phyloP scores from a whole-genome alignment of 495 filamentous ascomycete genomes.

The Hypoxylon fuscum region DNA sequence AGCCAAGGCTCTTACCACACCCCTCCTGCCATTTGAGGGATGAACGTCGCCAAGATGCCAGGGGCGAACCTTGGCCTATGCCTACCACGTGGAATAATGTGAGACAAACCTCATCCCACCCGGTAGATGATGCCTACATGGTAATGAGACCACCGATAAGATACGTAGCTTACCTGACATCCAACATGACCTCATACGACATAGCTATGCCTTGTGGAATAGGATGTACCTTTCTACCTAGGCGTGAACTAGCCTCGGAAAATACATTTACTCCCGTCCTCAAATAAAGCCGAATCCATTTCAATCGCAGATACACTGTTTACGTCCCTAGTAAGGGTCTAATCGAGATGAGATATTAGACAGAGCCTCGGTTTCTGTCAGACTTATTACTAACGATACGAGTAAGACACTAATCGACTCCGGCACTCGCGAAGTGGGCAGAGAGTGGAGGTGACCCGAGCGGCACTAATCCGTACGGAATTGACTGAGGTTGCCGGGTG shows the following conservation, averaged over 20 bases:
- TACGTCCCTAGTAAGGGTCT: neutral
- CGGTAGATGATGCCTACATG: neutral
- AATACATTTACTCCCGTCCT: neutral
- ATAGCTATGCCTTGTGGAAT: too few species aligned
- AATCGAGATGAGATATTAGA: neutral
- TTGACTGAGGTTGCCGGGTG: neutral
- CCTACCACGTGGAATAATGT: conserved; percentile 3
- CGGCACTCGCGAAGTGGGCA: neutral
- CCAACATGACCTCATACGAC: neutral
- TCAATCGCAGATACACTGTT: neutral
- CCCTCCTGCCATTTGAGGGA: neutral
- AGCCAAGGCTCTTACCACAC: neutral
- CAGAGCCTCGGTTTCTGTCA: neutral
- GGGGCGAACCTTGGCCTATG: neutral
- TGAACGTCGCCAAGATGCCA: neutral
- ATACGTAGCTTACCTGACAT: neutral
- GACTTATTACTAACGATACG: neutral
- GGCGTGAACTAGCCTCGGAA: neutral
- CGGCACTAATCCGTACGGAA: neutral
- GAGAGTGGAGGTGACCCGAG: neutral
- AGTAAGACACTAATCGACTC: conserved; percentile 2
- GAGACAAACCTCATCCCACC: neutral
- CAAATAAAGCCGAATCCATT: neutral
- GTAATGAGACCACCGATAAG: neutral
- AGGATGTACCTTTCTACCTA: too few species aligned